Evolutionary conservation across 2,329 filamentous ascomycete genomes (phyloP), one percentile per base, ranked within the genome.

Genomic region (Setomelanomma holmii): DNA sequence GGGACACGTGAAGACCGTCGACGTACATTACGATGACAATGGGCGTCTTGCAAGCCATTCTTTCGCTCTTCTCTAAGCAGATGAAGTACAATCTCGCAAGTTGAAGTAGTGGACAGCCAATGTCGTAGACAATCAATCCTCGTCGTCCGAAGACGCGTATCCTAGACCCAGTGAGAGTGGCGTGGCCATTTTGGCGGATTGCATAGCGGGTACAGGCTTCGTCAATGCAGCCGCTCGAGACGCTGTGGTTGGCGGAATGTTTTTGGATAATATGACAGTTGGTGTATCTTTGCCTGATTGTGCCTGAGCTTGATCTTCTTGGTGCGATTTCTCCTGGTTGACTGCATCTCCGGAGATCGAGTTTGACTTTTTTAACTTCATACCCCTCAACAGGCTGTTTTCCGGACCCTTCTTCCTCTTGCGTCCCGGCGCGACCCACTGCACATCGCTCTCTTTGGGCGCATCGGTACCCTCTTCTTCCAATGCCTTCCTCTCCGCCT

Each of bases 391-490:
- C 2, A 71, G 48, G 30, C 58, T 53, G 42, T 61, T 65, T 40
- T 77, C 76, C 22, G 59, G 57, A 2, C 72, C 76, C 49, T 81
- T 80, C 58, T 83, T 81, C 58, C 82, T 76, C 68, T 85, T 86
- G 47, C 78, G 77, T 17, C 76, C 76, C 11, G 76, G 75, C 14
- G 78, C 74, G 4, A 71, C 69, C 84, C 84, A 86, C 45, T 80
- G 74, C 42, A 78, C 77, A 44, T 71, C 74, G 41, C 79, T 78
- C 45, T 74, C 74, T 42, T 76, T 71, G 3, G 63, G 68, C 2
- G 45, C 51, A 20, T 71, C 71, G 4, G 70, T 66, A n/a, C 66
- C 69, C 19, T 74, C 70, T 40, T 78, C 77, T 8, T 78, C 68
- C 1, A 78, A 63, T 4, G 56, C 72, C 24, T 75, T 78, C 59